Conservation (phyloP, 345 rosid genomes). For the Alliaria petiolata region DNA sequence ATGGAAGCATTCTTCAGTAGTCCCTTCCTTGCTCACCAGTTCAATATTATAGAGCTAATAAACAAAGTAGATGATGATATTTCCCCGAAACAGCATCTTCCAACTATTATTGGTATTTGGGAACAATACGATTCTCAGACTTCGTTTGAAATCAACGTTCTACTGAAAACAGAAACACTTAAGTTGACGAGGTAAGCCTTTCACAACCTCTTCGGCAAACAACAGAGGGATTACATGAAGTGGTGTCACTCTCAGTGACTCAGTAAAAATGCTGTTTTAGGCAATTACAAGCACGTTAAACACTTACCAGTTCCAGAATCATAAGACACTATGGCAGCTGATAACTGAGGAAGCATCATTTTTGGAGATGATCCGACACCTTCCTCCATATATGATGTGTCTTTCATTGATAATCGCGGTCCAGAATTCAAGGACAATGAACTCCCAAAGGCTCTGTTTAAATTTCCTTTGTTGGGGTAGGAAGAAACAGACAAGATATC, state of each 20-base stretch:
- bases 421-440: constrained; percentile 66
- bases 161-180: constrained; percentile 7
- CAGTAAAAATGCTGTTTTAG: not conserved
- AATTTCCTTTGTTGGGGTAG: constrained; percentile 55
- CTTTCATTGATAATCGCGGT: constrained; percentile 66
- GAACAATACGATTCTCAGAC: not conserved
- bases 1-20: constrained; percentile 10
- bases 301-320: constrained; percentile 54
- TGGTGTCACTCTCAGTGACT: constrained; percentile 7
- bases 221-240: not conserved
- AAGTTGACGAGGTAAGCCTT: not conserved
- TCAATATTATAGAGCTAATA: constrained; percentile 11
- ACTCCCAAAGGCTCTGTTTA: constrained; percentile 68
- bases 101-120: not conserved
- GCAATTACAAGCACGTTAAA: not conserved
- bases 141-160: not conserved
- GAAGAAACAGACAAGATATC: constrained; percentile 89
- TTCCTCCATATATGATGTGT: constrained; percentile 45
- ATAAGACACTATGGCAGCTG: constrained; percentile 65
- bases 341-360: constrained; percentile 50
- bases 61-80: not conserved
- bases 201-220: not conserved
- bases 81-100: not conserved
- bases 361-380: constrained; percentile 59
- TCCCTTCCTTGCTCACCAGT: not conserved